Evolutionary conservation across 176 grass and related monocot species (phyloP).

Genomic region (Aegilops longissima): DNA sequence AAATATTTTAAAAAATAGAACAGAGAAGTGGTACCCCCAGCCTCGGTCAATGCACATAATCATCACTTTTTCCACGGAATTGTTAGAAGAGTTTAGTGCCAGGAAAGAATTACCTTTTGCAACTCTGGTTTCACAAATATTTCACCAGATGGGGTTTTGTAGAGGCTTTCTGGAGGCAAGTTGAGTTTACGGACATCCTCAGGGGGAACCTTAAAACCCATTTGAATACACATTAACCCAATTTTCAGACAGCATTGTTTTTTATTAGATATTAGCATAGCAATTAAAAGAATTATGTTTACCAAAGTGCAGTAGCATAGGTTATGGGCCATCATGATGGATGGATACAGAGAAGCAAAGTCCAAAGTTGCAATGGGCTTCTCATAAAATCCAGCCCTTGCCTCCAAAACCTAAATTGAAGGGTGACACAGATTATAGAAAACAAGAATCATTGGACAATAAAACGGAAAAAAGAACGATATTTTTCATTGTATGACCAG

Average conservation of each 20-base stretch:
- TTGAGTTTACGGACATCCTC: slow-evolving; percentile 85
- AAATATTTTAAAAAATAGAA: not conserved
- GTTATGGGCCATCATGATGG: slow-evolving; percentile 99
- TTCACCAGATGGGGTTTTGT: slow-evolving; percentile 96
- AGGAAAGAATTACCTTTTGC: slow-evolving; percentile 72
- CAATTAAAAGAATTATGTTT: slow-evolving; percentile 31
- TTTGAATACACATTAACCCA: slow-evolving; percentile 30
- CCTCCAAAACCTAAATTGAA: slow-evolving; percentile 86
- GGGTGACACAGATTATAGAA: not conserved
- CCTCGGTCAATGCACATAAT: not conserved
- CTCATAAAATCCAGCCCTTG: slow-evolving; percentile 96
- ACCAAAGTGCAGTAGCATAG: slow-evolving; percentile 99
- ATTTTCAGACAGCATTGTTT: slow-evolving; percentile 28
- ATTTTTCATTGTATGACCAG: not conserved
- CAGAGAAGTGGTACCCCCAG: not conserved
- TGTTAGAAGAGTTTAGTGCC: not conserved
- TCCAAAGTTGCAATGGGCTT: slow-evolving; percentile 98
- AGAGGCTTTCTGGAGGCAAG: slow-evolving; percentile 73
- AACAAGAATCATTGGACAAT: slow-evolving; percentile 13
- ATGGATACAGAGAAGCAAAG: slow-evolving; percentile 99
- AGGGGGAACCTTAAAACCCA: slow-evolving; percentile 68
- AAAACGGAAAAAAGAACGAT: not conserved
- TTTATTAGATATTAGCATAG: slow-evolving; percentile 5
- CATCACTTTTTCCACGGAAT: not conserved
- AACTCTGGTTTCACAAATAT: slow-evolving; percentile 91